These are phyloP conservation scores for Salvia miltiorrhiza DNA, from an alignment of 257 asterid species.

Conservation along the genomic window DNA sequence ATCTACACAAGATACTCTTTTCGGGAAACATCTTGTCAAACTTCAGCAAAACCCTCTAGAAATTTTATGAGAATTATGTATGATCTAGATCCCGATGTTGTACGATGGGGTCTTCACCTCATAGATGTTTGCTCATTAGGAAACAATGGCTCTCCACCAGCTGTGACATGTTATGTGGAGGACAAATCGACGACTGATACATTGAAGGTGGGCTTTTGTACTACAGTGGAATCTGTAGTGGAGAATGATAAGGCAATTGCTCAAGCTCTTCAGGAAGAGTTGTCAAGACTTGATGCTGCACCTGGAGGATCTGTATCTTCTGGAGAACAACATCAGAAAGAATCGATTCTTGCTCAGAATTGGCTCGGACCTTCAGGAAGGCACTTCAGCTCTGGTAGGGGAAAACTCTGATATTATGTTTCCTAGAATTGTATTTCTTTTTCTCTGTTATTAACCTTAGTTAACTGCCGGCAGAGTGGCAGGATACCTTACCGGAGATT, in stretches of 20 bases:
- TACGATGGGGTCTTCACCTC: conserved; percentile 87
- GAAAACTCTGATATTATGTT: background rate
- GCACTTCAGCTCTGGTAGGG: conserved; percentile 39
- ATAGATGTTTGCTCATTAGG: conserved; percentile 58
- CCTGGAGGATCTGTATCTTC: conserved; percentile 32
- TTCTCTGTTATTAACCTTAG: background rate
- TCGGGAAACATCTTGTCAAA: background rate
- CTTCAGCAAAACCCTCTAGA: conserved; percentile 6
- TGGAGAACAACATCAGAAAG: conserved; percentile 43
- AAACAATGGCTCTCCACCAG: conserved; percentile 50
- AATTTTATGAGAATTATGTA: conserved; percentile 21
- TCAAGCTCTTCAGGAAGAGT: conserved; percentile 80
- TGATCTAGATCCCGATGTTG: conserved; percentile 77
- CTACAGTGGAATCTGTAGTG: conserved; percentile 30
- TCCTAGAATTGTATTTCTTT: background rate
- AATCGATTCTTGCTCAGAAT: conserved; percentile 63
- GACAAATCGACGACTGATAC: conserved; percentile 46
- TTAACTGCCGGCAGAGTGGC: conserved; percentile 30
- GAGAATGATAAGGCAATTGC: conserved; percentile 77
- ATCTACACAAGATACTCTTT: background rate
- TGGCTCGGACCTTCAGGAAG: conserved; percentile 59
- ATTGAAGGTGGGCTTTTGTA: conserved; percentile 50
- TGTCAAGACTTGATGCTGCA: conserved; percentile 44
- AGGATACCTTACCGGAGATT: conserved; percentile 47
- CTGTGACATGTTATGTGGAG: conserved; percentile 50